Evolutionary conservation across 2,329 filamentous ascomycete species (phyloP), one percentile per base, ranked within the genome.

Genomic region (Trichophyton schoenleinii): DNA sequence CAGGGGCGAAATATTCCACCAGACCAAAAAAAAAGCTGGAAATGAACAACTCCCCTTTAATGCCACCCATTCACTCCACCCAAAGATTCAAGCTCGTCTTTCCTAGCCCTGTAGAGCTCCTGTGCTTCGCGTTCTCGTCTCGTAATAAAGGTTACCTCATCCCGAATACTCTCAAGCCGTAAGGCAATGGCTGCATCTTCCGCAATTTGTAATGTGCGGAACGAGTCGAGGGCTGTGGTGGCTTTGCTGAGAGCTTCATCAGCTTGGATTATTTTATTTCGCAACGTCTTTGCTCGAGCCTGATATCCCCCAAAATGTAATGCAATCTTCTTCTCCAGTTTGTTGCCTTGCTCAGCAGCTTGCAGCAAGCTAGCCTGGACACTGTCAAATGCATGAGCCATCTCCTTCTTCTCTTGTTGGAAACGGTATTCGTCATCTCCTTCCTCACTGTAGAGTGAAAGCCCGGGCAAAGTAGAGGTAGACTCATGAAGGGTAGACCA

Each of bases 251-350:
- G 79, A 1, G 87, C 87, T 20, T 85, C 82, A 28, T 85, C 83
- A 0, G 90, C 89, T 66, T 91, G 88, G 18, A 76, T 74, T 64
- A 95, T 88, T 77, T 96, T 97, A 63, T 85, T 82, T 22, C 85
- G 83, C 28, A 99, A 81, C 67, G 84, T 85, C 73, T 91, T 91
- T 38, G 89, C 85, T 36, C 94, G 87, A 67, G 91, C 86, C 72
- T 91, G 86, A 75, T 99, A 99, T 13, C 94, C 94, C 25, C 91
- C 91, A 1, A 95, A 84, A 68, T 94, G 87, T 60, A 95, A 80
- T 0, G 81, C 80, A n/a, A 99, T 82, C 75, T 94, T 96, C 82
- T 96, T 96, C 75, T 97, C 91, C 0, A 95, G 78, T 74, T 92
- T 95, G 70, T 90, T 89, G 60, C 88, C 89, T 62, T 86, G 82